phyloP scores from a whole-genome alignment of 495 filamentous ascomycete genomes.

The Halenospora varia region DNA sequence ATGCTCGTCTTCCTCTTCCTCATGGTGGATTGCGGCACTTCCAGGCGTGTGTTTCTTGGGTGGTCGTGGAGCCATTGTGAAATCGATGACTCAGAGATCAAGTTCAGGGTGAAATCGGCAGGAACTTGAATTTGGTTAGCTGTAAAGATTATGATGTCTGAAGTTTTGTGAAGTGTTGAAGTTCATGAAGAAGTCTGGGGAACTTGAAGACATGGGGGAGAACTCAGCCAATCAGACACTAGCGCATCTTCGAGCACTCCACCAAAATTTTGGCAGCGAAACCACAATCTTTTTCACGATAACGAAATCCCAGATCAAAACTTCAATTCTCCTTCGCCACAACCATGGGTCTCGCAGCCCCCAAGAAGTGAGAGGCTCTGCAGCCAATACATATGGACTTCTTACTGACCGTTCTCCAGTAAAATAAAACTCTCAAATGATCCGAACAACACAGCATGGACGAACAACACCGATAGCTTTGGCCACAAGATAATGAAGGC shows the following conservation, averaged over 20 bases:
- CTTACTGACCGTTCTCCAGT: slow-evolving; percentile 41
- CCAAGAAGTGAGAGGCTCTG: slow-evolving; percentile 55
- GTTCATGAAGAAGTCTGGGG: neutral
- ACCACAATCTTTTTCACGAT: slow-evolving; percentile 11
- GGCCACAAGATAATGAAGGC: slow-evolving; percentile 81
- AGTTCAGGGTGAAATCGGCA: too few relatives aligned
- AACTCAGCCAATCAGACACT: slow-evolving; percentile 7
- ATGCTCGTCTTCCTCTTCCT: slow-evolving; percentile 6
- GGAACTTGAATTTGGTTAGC: neutral
- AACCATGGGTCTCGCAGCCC: slow-evolving; percentile 70
- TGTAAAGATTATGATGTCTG: too few relatives aligned
- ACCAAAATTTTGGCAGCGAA: slow-evolving; percentile 13
- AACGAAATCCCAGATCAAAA: slow-evolving; percentile 9
- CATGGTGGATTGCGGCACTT: neutral
- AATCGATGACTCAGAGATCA: neutral
- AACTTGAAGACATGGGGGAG: too few relatives aligned
- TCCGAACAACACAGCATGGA: slow-evolving; percentile 93
- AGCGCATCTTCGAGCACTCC: slow-evolving; percentile 1
- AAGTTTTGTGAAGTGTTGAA: neutral
- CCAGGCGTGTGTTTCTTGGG: slow-evolving; percentile 6
- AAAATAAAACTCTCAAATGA: slow-evolving; percentile 79
- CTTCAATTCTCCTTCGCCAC: neutral
- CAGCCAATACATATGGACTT: neutral
- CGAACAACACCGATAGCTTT: slow-evolving; percentile 71
- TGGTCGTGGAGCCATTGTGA: slow-evolving; percentile 11